phyloP scores from a whole-genome alignment of 2,329 filamentous ascomycete genomes.

The Penicillium sclerotiorum region DNA sequence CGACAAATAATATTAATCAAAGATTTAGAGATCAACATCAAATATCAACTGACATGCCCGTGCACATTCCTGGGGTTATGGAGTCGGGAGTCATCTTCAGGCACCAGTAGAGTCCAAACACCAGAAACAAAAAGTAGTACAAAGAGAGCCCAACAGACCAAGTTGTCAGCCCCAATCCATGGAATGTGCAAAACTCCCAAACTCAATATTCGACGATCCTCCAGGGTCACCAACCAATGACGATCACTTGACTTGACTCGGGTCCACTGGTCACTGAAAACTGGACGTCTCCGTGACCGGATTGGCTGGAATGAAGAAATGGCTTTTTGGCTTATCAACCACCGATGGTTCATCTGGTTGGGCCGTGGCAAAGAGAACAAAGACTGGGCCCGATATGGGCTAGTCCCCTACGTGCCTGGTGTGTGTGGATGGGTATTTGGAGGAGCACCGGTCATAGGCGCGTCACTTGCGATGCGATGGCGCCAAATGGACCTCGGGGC shows the following conservation, averaged over 20 bases:
- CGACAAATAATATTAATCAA: too few relatives aligned
- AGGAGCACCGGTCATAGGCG: constrained; percentile 21
- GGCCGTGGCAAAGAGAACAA: constrained; percentile 26
- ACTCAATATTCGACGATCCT: constrained; percentile 29
- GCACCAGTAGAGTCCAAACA: background rate
- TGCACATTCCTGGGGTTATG: background rate
- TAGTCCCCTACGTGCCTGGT: constrained; percentile 21
- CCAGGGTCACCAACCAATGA: constrained; percentile 22
- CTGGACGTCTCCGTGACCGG: too few relatives aligned
- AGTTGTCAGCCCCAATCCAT: constrained; percentile 13
- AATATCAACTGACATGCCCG: too few relatives aligned
- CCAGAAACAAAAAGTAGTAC: background rate
- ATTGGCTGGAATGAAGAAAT: constrained; percentile 22
- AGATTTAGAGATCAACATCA: too few relatives aligned
- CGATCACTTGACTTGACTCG: constrained; percentile 9
- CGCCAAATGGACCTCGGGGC: background rate
- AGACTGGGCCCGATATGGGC: constrained; percentile 12
- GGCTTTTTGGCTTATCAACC: constrained; percentile 28
- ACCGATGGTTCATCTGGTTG: constrained; percentile 22
- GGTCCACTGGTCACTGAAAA: too few relatives aligned
- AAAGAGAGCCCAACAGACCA: background rate
- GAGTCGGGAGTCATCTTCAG: background rate
- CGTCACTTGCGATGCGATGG: constrained; percentile 14
- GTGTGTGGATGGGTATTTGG: background rate
- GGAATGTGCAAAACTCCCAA: constrained; percentile 22